phyloP scores from a whole-genome alignment of 2,329 filamentous ascomycete species.

The Claviceps monticola region DNA sequence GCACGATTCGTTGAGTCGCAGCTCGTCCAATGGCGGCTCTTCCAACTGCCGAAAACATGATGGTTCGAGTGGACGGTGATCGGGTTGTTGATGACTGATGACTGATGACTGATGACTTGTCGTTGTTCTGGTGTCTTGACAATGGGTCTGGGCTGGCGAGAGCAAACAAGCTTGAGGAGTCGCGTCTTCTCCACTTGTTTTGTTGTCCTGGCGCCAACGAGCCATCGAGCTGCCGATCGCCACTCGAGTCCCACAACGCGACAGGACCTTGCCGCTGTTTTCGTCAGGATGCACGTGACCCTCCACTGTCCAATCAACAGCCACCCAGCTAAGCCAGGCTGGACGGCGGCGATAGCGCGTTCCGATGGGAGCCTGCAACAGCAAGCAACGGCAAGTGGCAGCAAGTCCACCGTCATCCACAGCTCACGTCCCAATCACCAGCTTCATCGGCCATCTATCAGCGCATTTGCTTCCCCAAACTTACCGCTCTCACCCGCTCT shows the following conservation, averaged over 20 bases:
- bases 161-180: not conserved
- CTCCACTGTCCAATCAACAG: not conserved
- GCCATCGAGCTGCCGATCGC: not conserved
- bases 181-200: not conserved
- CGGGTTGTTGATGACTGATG: not conserved
- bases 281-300: too few species aligned
- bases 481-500: not conserved
- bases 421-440: constrained; percentile 4
- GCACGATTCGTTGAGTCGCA: constrained; percentile 19
- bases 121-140: not conserved
- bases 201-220: not conserved
- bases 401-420: not conserved
- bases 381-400: not conserved
- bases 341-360: not conserved
- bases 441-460: constrained; percentile 8
- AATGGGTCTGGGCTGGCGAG: not conserved
- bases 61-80: not conserved
- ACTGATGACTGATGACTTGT: not conserved
- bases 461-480: not conserved
- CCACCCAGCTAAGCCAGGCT: not conserved
- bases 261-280: not conserved
- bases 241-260: not conserved
- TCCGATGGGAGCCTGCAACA: not conserved
- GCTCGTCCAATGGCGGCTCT: constrained; percentile 24
- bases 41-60: constrained; percentile 29